These are phyloP conservation scores for Penicillium bovifimosum DNA, from an alignment of 495 filamentous ascomycete genomes.

Conservation along the genomic window DNA sequence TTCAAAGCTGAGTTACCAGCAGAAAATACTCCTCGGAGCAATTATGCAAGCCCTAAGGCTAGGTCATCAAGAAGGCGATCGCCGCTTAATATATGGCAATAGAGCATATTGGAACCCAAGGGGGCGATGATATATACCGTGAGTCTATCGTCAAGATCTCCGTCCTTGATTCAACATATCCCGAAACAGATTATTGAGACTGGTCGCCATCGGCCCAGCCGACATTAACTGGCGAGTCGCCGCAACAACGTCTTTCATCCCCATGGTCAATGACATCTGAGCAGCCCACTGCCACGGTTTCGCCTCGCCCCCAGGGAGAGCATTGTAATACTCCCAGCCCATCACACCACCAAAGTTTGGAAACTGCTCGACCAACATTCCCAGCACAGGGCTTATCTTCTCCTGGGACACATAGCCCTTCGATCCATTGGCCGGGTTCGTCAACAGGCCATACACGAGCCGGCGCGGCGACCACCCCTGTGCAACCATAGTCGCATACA, in stretches of 20 bases:
- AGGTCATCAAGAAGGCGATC: too few relatives aligned
- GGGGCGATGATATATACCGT: background rate
- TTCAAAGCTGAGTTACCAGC: too few relatives aligned
- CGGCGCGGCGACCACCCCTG: conserved; percentile 60
- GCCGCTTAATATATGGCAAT: too few relatives aligned
- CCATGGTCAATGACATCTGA: conserved; percentile 48
- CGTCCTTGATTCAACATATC: conserved; percentile 30
- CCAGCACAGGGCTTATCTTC: conserved; percentile 38
- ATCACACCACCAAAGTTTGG: conserved; percentile 71
- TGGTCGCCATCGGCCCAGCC: conserved; percentile 25
- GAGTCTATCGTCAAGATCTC: conserved; percentile 1
- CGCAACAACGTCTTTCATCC: conserved; percentile 39
- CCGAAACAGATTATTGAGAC: conserved; percentile 27
- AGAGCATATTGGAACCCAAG: background rate
- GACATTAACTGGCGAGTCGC: conserved; percentile 28
- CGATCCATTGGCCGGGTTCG: conserved; percentile 60
- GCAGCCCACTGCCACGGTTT: conserved; percentile 70
- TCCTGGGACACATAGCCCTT: conserved; percentile 52
- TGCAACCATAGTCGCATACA: conserved; percentile 59
- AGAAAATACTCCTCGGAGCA: too few relatives aligned
- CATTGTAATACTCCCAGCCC: conserved; percentile 87
- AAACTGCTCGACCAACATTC: conserved; percentile 45
- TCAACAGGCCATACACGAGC: conserved; percentile 67
- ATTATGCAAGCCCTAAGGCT: too few relatives aligned
- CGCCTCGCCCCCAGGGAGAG: conserved; percentile 48